Percentiles rank a stretch among this genome's conserved stretches.
phyloP scores from a whole-genome alignment of 2,329 filamentous ascomycete genomes.

The Neonectria neomacrospora region DNA sequence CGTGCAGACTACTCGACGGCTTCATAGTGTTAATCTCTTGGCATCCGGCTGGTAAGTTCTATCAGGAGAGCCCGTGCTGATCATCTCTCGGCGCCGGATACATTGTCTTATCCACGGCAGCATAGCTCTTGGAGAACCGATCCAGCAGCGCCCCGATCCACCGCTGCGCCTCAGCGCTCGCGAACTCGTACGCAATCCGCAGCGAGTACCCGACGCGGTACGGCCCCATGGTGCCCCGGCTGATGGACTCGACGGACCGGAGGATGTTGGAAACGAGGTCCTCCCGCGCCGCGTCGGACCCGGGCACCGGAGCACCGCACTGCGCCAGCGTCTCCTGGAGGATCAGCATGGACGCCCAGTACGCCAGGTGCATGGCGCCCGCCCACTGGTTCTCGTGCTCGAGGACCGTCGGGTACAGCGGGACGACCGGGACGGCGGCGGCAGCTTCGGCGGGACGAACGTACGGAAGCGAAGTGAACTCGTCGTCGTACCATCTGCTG shows the following conservation, averaged over 20 bases:
- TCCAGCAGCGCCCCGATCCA: slow-evolving; percentile 50
- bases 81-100: slow-evolving; percentile 44
- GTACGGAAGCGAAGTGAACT: slow-evolving; percentile 40
- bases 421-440: slow-evolving; percentile 44
- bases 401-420: slow-evolving; percentile 49
- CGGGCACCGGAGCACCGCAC: slow-evolving; percentile 43
- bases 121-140: slow-evolving; percentile 48
- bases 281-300: slow-evolving; percentile 43
- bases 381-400: slow-evolving; percentile 48
- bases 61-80: slow-evolving; percentile 29
- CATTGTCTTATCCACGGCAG: slow-evolving; percentile 45
- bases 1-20: neutral
- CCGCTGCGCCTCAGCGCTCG: slow-evolving; percentile 46
- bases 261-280: slow-evolving; percentile 48
- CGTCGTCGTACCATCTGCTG: slow-evolving; percentile 47
- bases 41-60: neutral
- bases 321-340: slow-evolving; percentile 52
- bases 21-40: neutral
- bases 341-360: slow-evolving; percentile 54
- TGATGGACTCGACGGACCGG: slow-evolving; percentile 52
- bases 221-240: slow-evolving; percentile 52
- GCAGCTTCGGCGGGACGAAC: slow-evolving; percentile 43
- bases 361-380: slow-evolving; percentile 50
- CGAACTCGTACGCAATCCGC: slow-evolving; percentile 54
- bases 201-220: slow-evolving; percentile 52